Evolutionary conservation across 1,284 basidiomycete species (phyloP).

Genomic region (Leucoagaricus sp.): DNA sequence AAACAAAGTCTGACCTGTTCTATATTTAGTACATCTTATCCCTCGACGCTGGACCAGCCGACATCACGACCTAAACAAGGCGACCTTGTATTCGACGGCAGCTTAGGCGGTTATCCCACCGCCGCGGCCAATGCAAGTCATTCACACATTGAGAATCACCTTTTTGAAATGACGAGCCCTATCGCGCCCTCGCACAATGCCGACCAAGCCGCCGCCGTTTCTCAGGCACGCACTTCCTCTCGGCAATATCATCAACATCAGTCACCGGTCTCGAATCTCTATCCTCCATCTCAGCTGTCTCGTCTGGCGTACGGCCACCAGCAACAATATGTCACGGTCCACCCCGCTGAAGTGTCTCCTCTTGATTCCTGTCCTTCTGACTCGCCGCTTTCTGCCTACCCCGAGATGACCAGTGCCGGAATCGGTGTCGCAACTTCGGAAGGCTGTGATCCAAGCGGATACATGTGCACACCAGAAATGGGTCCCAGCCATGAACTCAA

Average conservation of each 20-base stretch:
- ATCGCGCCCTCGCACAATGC: constrained; percentile 9
- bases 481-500: constrained; percentile 2
- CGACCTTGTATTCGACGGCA: constrained; percentile 17
- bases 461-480: constrained; percentile 4
- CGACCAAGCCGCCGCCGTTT: not conserved
- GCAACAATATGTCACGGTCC: constrained; percentile 14
- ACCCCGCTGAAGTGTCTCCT: constrained; percentile 16
- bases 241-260: constrained; percentile 13
- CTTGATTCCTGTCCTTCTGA: constrained; percentile 11
- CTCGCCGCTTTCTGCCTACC: constrained; percentile 11
- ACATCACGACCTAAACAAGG: constrained; percentile 19
- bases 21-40: constrained; percentile 15
- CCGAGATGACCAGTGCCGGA: not conserved
- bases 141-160: constrained; percentile 13
- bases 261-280: constrained; percentile 1
- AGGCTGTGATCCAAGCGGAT: constrained; percentile 2
- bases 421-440: not conserved
- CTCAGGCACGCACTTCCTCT: constrained; percentile 12
- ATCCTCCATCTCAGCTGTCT: constrained; percentile 4
- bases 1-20: constrained; percentile 15
- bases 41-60: constrained; percentile 9
- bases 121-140: constrained; percentile 4
- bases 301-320: constrained; percentile 8
- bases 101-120: constrained; percentile 8
- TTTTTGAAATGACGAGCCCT: constrained; percentile 7